phyloP scores from a whole-genome alignment of 805 yeast genomes.

The Candida hispaniensis region DNA sequence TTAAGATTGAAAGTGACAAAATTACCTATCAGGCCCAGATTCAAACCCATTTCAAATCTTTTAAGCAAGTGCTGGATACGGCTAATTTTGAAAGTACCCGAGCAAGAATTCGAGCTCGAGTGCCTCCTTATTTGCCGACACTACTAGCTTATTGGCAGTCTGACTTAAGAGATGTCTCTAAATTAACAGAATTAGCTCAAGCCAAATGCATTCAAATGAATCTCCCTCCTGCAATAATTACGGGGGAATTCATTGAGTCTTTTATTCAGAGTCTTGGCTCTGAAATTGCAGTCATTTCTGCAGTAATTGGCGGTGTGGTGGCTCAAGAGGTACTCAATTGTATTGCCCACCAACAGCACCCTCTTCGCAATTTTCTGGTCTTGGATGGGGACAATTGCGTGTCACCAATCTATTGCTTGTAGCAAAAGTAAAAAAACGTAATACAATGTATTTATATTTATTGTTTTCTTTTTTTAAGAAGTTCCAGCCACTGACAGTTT shows the following conservation, averaged over 20 bases:
- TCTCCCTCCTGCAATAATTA: constrained; percentile 38
- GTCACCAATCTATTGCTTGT: constrained; percentile 64
- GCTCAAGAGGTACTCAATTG: constrained; percentile 86
- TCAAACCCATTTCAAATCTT: constrained; percentile 3
- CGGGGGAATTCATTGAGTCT: constrained; percentile 29
- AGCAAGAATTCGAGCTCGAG: background rate
- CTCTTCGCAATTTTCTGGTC: constrained; percentile 69
- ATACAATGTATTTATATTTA: too few relatives aligned
- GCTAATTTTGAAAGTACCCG: constrained; percentile 1
- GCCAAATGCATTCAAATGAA: constrained; percentile 27
- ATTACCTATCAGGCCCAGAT: background rate
- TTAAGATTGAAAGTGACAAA: background rate
- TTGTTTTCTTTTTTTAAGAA: too few relatives aligned
- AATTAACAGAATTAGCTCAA: background rate
- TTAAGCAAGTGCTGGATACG: constrained; percentile 4
- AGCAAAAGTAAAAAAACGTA: background rate
- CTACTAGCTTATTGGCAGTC: constrained; percentile 6
- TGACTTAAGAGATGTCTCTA: too few relatives aligned
- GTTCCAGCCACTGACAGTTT: constrained; percentile 64
- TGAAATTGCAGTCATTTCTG: constrained; percentile 74
- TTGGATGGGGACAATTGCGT: constrained; percentile 61
- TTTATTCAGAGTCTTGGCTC: constrained; percentile 33
- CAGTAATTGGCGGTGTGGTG: constrained; percentile 79
- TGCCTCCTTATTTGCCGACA: constrained; percentile 1
- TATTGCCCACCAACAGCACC: constrained; percentile 62